Conservation (phyloP, 164 flowering plant species). For the Kingdonia uniflora region DNA sequence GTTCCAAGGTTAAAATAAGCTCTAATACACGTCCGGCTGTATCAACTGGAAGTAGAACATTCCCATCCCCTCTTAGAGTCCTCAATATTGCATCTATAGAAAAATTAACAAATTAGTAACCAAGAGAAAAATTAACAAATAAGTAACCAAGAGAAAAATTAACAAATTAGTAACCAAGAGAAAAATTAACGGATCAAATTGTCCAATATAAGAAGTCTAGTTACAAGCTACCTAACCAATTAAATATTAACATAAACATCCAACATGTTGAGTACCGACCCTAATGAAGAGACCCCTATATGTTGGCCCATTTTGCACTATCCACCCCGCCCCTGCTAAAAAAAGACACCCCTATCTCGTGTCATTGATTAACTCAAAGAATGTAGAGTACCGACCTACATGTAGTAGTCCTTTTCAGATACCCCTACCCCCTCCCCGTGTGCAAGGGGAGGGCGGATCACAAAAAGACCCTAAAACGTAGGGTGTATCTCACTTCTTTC, state of each 20-base stretch:
- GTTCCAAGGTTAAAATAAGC: constrained; percentile 75
- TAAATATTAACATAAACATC: not conserved
- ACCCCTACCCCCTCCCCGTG: no score
- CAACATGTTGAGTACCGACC: no score
- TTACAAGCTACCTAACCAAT: not conserved
- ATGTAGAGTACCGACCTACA: no score
- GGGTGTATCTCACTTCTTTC: no score
- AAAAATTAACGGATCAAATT: not conserved
- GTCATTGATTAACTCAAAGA: no score
- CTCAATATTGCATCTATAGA: constrained; percentile 49
- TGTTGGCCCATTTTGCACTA: no score
- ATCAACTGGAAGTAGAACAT: constrained; percentile 87
- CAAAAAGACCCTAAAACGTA: no score
- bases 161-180: not conserved
- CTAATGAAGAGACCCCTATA: no score
- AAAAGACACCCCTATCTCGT: no score
- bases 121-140: not conserved
- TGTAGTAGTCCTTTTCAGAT: no score
- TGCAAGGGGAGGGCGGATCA: no score
- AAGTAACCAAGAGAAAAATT: not conserved
- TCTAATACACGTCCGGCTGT: constrained; percentile 90
- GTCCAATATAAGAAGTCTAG: not conserved
- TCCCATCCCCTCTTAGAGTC: constrained; percentile 68
- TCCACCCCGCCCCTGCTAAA: no score
- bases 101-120: not conserved